Evolutionary conservation across 805 yeast species (phyloP).

Genomic region (Candida yuanshanica): DNA sequence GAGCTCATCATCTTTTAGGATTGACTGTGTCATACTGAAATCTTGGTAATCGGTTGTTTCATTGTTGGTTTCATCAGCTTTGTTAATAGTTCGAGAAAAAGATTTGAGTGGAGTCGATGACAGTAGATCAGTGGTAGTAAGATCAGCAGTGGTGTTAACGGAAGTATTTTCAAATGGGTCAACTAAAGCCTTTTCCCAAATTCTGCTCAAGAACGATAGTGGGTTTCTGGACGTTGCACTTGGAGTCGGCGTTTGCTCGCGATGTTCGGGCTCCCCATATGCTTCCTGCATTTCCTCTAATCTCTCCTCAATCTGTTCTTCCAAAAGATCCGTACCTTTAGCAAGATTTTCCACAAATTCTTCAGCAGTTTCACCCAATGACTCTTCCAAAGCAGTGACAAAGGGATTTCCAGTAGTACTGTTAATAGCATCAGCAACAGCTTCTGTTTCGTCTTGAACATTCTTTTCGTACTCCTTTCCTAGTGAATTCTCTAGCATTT

Average conservation of each 20-base stretch:
- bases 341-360: slow-evolving; percentile 3
- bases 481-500: neutral
- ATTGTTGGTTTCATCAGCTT: neutral
- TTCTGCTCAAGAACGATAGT: neutral
- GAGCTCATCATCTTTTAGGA: neutral
- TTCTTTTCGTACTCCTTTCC: neutral
- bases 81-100: neutral
- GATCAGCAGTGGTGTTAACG: neutral
- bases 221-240: neutral
- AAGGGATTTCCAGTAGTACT: slow-evolving; percentile 1
- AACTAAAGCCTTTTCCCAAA: neutral
- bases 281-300: neutral
- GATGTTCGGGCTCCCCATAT: too few species aligned
- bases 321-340: neutral
- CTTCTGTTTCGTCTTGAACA: neutral
- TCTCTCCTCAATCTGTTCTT: neutral
- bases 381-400: slow-evolving; percentile 13
- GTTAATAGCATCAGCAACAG: neutral
- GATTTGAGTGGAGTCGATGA: neutral
- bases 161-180: neutral
- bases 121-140: neutral
- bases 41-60: neutral
- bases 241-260: neutral
- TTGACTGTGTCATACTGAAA: neutral
- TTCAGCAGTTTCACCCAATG: slow-evolving; percentile 11